Conservation (phyloP, 2,329 filamentous ascomycete genomes). For the Aureobasidium subglaciale region DNA sequence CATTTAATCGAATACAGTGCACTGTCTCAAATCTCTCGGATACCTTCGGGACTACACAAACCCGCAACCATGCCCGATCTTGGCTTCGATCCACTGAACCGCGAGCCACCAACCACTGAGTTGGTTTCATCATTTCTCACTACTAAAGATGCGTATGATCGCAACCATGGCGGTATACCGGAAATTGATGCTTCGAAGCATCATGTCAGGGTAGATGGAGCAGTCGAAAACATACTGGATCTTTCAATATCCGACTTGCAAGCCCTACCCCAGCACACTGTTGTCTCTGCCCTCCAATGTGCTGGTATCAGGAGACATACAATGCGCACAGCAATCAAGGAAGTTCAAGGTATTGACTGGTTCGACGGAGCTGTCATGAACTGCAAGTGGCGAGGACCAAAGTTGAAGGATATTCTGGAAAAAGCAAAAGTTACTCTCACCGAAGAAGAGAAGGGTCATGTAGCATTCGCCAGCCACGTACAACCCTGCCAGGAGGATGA, state of each 20-base stretch:
- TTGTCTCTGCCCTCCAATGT: slow-evolving; percentile 53
- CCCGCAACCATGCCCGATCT: slow-evolving; percentile 8
- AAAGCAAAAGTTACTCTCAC: slow-evolving; percentile 37
- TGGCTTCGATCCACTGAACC: slow-evolving; percentile 37
- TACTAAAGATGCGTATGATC: slow-evolving; percentile 45
- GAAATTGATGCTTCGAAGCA: slow-evolving; percentile 27
- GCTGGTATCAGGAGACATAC: slow-evolving; percentile 55
- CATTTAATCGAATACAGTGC: no score
- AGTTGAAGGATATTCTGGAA: slow-evolving; percentile 46
- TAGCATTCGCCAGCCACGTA: slow-evolving; percentile 50
- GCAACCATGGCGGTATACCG: slow-evolving; percentile 29
- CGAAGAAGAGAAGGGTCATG: slow-evolving; percentile 36
- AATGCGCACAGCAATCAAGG: slow-evolving; percentile 53
- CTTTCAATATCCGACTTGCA: slow-evolving; percentile 43
- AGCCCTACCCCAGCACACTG: slow-evolving; percentile 46
- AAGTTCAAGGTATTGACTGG: slow-evolving; percentile 56
- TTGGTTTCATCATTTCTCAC: slow-evolving; percentile 47
- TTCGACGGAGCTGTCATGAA: slow-evolving; percentile 55
- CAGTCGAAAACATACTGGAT: slow-evolving; percentile 37
- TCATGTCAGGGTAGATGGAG: slow-evolving; percentile 43
- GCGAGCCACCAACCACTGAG: slow-evolving; percentile 39
- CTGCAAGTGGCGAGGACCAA: slow-evolving; percentile 49
- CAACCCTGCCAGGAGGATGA: slow-evolving; percentile 48
- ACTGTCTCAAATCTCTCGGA: no score
- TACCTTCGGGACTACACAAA: no score